Evolutionary conservation across 257 asterid species (phyloP).

Genomic region (Jasminum sambac): DNA sequence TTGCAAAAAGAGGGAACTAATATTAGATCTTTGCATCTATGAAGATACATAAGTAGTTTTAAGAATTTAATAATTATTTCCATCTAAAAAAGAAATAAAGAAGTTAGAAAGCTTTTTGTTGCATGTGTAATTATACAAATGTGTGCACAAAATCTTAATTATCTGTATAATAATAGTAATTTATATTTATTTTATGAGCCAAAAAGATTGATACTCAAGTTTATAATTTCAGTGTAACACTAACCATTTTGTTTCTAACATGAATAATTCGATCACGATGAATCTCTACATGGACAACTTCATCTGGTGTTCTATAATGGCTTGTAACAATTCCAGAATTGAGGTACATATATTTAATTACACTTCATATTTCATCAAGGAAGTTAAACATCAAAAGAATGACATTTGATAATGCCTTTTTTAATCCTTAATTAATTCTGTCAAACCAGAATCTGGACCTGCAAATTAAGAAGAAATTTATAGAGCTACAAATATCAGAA

Average conservation of each 20-base stretch:
- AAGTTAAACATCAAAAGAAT: too few species aligned
- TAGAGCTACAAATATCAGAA: conserved; percentile 47
- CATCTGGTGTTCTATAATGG: neutral
- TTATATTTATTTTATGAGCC: neutral
- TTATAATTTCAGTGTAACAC: neutral
- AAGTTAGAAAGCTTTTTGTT: neutral
- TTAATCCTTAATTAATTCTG: too few species aligned
- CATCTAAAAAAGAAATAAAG: neutral
- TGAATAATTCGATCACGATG: conserved; percentile 16
- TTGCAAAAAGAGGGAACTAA: too few species aligned
- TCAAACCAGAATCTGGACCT: conserved; percentile 51
- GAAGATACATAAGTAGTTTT: too few species aligned
- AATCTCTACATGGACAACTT: conserved; percentile 2
- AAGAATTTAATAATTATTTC: neutral
- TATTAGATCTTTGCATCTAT: too few species aligned
- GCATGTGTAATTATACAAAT: neutral
- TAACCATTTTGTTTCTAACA: conserved; percentile 19
- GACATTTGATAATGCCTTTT: too few species aligned
- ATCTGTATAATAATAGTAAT: too few species aligned
- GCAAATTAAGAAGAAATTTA: conserved; percentile 42
- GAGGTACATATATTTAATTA: conserved; percentile 33
- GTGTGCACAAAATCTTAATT: neutral
- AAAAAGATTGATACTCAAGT: neutral
- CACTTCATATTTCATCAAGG: neutral
- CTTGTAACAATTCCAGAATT: conserved; percentile 26